A percentile compares a stretch with the other conserved stretches of the same genome.
These are phyloP conservation scores for Cocos nucifera DNA, from an alignment of 176 grass and related monocot genomes.

Conservation along the genomic window DNA sequence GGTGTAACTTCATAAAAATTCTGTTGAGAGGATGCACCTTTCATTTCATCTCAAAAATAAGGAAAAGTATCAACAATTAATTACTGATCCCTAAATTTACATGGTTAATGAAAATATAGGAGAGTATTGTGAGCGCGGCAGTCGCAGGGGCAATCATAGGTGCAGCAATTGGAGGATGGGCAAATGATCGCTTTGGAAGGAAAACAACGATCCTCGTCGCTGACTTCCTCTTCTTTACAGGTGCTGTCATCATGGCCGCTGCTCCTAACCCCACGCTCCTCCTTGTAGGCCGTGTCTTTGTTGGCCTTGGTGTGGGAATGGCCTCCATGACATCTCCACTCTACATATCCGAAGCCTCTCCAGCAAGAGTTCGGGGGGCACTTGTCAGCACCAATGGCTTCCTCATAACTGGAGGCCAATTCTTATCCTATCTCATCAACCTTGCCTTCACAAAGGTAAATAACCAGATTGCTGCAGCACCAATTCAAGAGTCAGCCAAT, in stretches of 20 bases:
- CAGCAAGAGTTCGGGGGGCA: slow-evolving; percentile 79
- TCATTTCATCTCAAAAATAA: background rate
- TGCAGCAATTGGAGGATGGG: slow-evolving; percentile 86
- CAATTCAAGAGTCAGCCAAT: too few species aligned
- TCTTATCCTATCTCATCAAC: slow-evolving; percentile 90
- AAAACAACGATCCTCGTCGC: slow-evolving; percentile 64
- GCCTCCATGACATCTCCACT: slow-evolving; percentile 94
- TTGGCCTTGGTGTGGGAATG: slow-evolving; percentile 93
- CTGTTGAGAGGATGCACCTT: too few species aligned
- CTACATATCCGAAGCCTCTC: slow-evolving; percentile 98
- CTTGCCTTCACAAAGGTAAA: slow-evolving; percentile 80
- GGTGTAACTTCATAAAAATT: too few species aligned
- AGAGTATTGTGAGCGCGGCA: slow-evolving; percentile 96
- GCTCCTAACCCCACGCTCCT: slow-evolving; percentile 60
- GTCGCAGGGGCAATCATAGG: slow-evolving; percentile 91
- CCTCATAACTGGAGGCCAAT: slow-evolving; percentile 93
- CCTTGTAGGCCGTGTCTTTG: slow-evolving; percentile 78
- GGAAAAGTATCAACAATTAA: too few species aligned
- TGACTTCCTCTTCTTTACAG: slow-evolving; percentile 64
- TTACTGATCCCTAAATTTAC: too few species aligned
- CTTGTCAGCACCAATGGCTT: slow-evolving; percentile 87
- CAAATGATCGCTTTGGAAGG: slow-evolving; percentile 86
- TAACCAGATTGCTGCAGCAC: background rate
- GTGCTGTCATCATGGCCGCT: slow-evolving; percentile 65
- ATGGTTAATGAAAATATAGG: slow-evolving; percentile 28